These are phyloP conservation scores for Aspergillus neoniger DNA, from an alignment of 2,329 filamentous ascomycete genomes.

Conservation along the genomic window DNA sequence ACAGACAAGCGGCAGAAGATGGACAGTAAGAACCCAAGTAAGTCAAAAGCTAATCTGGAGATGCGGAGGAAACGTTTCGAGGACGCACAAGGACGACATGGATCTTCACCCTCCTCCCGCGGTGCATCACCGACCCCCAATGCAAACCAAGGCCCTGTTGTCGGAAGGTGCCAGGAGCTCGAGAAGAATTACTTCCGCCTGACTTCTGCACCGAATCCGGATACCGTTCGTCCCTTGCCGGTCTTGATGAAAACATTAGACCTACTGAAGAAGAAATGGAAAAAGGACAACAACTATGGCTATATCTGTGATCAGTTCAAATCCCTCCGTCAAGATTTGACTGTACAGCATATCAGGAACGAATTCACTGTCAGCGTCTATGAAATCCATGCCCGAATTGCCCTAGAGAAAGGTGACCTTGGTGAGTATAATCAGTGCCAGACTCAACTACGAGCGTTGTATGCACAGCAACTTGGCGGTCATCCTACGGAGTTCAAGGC, in stretches of 20 bases:
- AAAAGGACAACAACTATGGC: slow-evolving; percentile 85
- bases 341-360: slow-evolving; percentile 94
- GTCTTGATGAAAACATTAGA: slow-evolving; percentile 83
- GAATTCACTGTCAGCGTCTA: slow-evolving; percentile 96
- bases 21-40: slow-evolving; percentile 67
- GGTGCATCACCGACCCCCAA: slow-evolving; percentile 52
- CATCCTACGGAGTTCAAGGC: slow-evolving; percentile 96
- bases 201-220: slow-evolving; percentile 83
- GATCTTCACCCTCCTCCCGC: slow-evolving; percentile 43
- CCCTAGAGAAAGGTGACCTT: slow-evolving; percentile 95
- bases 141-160: slow-evolving; percentile 65
- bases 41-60: slow-evolving; percentile 84
- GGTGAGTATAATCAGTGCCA: slow-evolving; percentile 99
- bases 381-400: slow-evolving; percentile 96
- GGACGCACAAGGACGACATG: slow-evolving; percentile 46
- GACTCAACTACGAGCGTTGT: slow-evolving; percentile 91
- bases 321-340: slow-evolving; percentile 94
- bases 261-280: slow-evolving; percentile 92
- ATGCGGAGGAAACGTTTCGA: slow-evolving; percentile 89
- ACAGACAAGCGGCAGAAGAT: slow-evolving; percentile 54
- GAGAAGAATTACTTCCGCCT: slow-evolving; percentile 96
- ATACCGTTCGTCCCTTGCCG: slow-evolving; percentile 80
- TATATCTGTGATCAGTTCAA: slow-evolving; percentile 99
- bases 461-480: slow-evolving; percentile 82
- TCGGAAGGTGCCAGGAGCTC: slow-evolving; percentile 79